These are phyloP conservation scores for Mycena epipterygia DNA, from an alignment of 768 basidiomycete genomes.

Conservation along the genomic window DNA sequence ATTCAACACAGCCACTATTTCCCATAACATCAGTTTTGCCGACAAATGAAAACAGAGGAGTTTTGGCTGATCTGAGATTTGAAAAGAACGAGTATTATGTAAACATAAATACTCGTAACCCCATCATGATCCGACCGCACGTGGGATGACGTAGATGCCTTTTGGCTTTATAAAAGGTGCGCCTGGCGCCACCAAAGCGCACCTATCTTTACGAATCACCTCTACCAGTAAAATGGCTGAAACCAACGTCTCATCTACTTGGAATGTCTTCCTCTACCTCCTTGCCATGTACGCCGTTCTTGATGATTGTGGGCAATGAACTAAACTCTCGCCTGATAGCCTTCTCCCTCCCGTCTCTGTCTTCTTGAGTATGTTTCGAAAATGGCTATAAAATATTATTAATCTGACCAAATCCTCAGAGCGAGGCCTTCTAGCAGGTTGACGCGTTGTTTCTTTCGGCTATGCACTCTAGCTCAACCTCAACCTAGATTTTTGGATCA, in stretches of 20 bases:
- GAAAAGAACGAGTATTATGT: no score
- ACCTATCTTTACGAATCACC: no score
- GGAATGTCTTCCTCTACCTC: slow-evolving; percentile 55
- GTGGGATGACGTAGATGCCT: background rate
- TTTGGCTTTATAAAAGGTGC: no score
- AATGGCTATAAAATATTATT: background rate
- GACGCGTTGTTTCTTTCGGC: background rate
- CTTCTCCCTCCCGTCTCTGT: slow-evolving; percentile 44
- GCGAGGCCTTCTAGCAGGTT: slow-evolving; percentile 44
- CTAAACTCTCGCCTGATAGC: slow-evolving; percentile 22
- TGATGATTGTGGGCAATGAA: no score
- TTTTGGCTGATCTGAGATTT: no score
- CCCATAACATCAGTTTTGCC: no score
- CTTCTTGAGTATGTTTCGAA: slow-evolving; percentile 43
- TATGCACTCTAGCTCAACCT: background rate
- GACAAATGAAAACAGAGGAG: no score
- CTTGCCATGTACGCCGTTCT: slow-evolving; percentile 44
- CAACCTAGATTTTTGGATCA: slow-evolving; percentile 48
- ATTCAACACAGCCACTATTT: no score
- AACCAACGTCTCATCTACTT: slow-evolving; percentile 41
- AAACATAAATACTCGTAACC: no score
- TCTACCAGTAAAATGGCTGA: no score
- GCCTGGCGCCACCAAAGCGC: no score
- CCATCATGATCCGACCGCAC: background rate
- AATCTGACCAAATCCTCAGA: slow-evolving; percentile 31